These are phyloP conservation scores for Phytophthora citrophthora DNA, from an alignment of 352 stramenopile genomes.

Conservation along the genomic window DNA sequence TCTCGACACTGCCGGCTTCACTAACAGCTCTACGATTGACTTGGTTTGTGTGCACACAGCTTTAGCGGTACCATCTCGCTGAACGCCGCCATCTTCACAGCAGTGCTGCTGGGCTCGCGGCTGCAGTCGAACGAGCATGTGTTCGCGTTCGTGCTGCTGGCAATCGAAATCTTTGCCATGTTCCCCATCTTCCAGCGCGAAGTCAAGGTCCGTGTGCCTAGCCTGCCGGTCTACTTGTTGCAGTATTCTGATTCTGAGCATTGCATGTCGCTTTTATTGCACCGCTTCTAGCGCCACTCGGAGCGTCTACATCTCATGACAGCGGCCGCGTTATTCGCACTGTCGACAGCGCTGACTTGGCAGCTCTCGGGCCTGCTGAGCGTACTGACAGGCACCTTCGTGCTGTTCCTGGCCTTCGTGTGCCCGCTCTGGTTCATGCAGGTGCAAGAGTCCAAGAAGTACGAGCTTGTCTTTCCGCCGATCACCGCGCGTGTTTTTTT, in stretches of 20 bases:
- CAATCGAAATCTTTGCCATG: constrained; percentile 91
- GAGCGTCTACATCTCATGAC: constrained; percentile 76
- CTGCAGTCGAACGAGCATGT: constrained; percentile 92
- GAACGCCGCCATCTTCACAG: constrained; percentile 93
- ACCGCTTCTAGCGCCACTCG: constrained; percentile 51
- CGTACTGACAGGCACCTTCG: constrained; percentile 61
- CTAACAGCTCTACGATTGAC: background rate
- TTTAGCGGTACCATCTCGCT: constrained; percentile 92
- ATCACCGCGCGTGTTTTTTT: constrained; percentile 5
- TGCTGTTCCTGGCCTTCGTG: constrained; percentile 86
- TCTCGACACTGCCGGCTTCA: background rate
- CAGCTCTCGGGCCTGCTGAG: constrained; percentile 73
- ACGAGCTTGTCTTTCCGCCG: constrained; percentile 39
- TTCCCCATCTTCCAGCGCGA: constrained; percentile 89
- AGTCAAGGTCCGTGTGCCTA: constrained; percentile 64
- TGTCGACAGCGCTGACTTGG: constrained; percentile 80
- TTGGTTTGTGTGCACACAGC: constrained; percentile 29
- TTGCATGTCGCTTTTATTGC: constrained; percentile 5
- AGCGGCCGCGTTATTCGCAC: constrained; percentile 67
- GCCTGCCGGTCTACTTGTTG: background rate
- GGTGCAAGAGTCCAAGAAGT: constrained; percentile 93
- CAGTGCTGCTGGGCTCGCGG: constrained; percentile 91
- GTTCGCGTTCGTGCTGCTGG: constrained; percentile 91
- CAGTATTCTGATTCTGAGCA: constrained; percentile 6
- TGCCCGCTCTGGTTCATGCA: constrained; percentile 92